Base-by-base conservation (phyloP, 352 stramenopile species). In the Globisporangium cystogenes region DNA sequence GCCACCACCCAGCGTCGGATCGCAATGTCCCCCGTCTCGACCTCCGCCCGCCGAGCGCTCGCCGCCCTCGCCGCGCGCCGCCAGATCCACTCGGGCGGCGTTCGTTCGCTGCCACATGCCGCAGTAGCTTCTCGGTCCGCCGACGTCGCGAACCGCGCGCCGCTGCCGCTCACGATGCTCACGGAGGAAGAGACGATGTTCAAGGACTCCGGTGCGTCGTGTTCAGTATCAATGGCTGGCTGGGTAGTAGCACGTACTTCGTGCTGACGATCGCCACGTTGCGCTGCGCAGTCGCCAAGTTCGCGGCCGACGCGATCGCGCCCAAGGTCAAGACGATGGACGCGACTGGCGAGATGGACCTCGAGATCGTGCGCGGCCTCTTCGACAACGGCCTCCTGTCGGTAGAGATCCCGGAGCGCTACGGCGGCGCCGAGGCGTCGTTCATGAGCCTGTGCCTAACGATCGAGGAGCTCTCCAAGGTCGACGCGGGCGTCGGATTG, bases 391-490 rank as follows among this genome's bases (percentile, higher is more conserved):
- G 85, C 55, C 82, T 99, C 55, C 90, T 99, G 76, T 96, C 93
- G 18, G 90, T 99, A 60, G 93, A 99, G 75, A 97, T 98, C 54
- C 92, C 92, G 14, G 83, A 87, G 46, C 76, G 97, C 27, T 97
- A 90, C 59, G 88, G 87, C 42, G 96, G 96, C 35, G 92, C 73
- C 26, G 95, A 94, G 37, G 84, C 97, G 24, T 96, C 81, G 16
- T 99, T 99, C 67, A 98, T 97, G 67, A 93, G 81, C 26, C 76
- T 97, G 21, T 96, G 90, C 55, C 77, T 99, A 41, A 96, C 93
- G 12, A 97, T 99, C 35, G 95, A 99, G 72, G 96, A 99, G 78
- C 70, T 99, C 21, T 97, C 92, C 8, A 90, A 96, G 57, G 85
- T 99, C 16, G 96, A 99, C 63, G 93, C 96, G 5, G 90, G 90